Evolutionary conservation across 768 basidiomycete genomes (phyloP).

Genomic region (Russula foetens): DNA sequence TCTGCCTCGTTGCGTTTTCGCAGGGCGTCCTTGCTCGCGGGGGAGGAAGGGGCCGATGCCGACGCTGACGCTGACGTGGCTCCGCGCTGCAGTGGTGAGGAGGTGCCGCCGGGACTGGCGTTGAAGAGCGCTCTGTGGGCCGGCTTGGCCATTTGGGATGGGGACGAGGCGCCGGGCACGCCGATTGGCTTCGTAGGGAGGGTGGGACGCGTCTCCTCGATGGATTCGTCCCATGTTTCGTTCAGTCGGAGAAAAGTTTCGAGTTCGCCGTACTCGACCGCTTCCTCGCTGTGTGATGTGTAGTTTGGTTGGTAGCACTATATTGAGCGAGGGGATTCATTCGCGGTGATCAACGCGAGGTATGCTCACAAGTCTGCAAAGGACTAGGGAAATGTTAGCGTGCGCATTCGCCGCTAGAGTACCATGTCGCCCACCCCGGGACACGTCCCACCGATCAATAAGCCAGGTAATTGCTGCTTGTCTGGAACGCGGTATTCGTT

Average conservation of each 20-base stretch:
- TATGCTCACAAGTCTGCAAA: conserved; percentile 63
- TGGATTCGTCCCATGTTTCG: conserved; percentile 52
- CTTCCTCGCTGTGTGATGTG: conserved; percentile 70
- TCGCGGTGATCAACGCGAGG: background rate
- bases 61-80: background rate
- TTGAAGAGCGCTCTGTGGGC: conserved; percentile 56
- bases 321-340: conserved; percentile 10
- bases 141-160: conserved; percentile 69
- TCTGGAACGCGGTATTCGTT: conserved; percentile 33
- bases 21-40: conserved; percentile 29
- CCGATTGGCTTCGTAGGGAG: conserved; percentile 58
- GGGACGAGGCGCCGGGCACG: conserved; percentile 70
- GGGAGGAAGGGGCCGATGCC: too few species aligned
- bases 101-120: conserved; percentile 24
- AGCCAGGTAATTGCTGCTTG: conserved; percentile 79
- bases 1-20: conserved; percentile 40
- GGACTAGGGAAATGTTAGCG: conserved; percentile 35
- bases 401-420: background rate
- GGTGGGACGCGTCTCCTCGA: conserved; percentile 53
- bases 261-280: conserved; percentile 72
- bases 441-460: conserved; percentile 68
- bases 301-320: background rate
- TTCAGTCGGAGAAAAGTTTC: conserved; percentile 63
- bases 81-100: conserved; percentile 22
- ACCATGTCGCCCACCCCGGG: conserved; percentile 47